Evolutionary conservation across 805 yeast species (phyloP).

Genomic region (Tetrapisispora fleetii): DNA sequence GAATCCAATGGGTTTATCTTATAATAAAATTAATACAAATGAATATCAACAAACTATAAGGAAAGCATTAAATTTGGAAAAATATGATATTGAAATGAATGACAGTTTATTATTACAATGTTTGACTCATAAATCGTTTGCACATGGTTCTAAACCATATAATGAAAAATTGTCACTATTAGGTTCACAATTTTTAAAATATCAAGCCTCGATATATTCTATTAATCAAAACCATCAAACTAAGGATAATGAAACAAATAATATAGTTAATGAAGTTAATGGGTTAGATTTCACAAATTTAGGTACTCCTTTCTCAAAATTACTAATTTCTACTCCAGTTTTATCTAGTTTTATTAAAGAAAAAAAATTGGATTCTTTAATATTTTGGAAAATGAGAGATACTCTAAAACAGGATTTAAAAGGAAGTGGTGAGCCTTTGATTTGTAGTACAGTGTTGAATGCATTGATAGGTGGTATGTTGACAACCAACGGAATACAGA

Average conservation of each 20-base stretch:
- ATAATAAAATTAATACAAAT: conserved; percentile 40
- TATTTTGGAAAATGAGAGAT: conserved; percentile 61
- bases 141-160: conserved; percentile 81
- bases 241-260: conserved; percentile 8
- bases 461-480: conserved; percentile 66
- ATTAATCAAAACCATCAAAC: conserved; percentile 15
- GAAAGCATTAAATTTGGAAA: conserved; percentile 14
- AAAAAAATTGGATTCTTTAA: conserved; percentile 38
- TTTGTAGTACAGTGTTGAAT: conserved; percentile 43
- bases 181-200: conserved; percentile 56
- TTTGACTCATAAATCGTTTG: conserved; percentile 88
- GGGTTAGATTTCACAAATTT: conserved; percentile 47
- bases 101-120: conserved; percentile 65
- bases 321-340: conserved; percentile 40
- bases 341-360: conserved; percentile 44
- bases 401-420: conserved; percentile 33
- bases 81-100: conserved; percentile 34
- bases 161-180: conserved; percentile 74
- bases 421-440: conserved; percentile 46
- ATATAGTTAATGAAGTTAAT: conserved; percentile 24
- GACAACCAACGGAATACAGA: conserved; percentile 47
- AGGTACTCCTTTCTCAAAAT: conserved; percentile 46
- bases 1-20: conserved; percentile 41
- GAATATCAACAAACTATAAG: conserved; percentile 31
- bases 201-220: conserved; percentile 27